phyloP scores from a whole-genome alignment of 106 monocot species.

The Allium cepa region DNA sequence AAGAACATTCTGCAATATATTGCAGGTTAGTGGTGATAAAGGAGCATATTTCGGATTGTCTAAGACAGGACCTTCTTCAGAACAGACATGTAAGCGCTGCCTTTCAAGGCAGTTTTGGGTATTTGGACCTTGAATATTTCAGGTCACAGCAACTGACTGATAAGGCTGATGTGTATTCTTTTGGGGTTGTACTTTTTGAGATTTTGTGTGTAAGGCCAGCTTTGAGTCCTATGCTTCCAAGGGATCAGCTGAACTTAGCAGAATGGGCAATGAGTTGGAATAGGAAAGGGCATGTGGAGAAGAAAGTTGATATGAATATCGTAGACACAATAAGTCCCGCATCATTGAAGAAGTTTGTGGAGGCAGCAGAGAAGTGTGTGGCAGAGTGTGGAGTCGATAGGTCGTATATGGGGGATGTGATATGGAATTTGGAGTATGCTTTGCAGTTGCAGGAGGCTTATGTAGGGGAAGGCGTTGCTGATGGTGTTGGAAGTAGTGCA shows the following conservation, averaged over 20 bases:
- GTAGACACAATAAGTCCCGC: conserved; percentile 22
- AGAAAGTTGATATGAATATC: conserved; percentile 45
- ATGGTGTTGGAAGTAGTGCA: conserved; percentile 9
- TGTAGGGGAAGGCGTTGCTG: conserved; percentile 27
- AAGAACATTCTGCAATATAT: no score
- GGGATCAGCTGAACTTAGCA: conserved; percentile 57
- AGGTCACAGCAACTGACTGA: conserved; percentile 61
- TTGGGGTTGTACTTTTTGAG: conserved; percentile 67
- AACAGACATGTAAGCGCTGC: conserved; percentile 75
- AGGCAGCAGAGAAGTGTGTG: conserved; percentile 74
- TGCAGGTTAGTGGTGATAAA: no score
- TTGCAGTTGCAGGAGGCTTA: conserved; percentile 56
- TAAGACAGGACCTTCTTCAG: conserved; percentile 37
- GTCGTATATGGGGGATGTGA: conserved; percentile 63
- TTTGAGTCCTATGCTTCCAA: conserved; percentile 34
- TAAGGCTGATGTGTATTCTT: conserved; percentile 68
- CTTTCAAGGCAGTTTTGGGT: conserved; percentile 61
- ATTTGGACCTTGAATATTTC: conserved; percentile 57
- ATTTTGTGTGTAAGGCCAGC: conserved; percentile 54
- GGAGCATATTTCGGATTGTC: conserved; percentile 40
- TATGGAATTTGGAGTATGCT: conserved; percentile 73
- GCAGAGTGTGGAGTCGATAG: conserved; percentile 51
- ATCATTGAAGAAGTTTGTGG: conserved; percentile 55
- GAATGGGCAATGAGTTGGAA: conserved; percentile 62
- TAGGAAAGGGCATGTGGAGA: conserved; percentile 37